Evolutionary conservation across 2,329 filamentous ascomycete species (phyloP), one percentile per base, ranked within the genome.

Genomic region (Calonectria fujianensis): DNA sequence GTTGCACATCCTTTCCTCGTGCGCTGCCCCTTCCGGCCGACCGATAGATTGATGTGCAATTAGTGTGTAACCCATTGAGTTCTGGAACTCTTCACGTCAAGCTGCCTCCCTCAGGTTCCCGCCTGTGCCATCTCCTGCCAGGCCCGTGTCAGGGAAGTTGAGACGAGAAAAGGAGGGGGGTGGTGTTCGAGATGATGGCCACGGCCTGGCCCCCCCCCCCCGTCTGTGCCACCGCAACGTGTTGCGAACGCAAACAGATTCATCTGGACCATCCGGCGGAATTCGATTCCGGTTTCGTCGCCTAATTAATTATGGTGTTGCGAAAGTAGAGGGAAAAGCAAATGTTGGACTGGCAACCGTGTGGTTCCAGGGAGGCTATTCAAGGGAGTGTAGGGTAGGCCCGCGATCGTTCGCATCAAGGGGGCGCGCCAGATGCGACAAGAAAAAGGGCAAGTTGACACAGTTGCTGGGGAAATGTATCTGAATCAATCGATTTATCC

Each of bases 31-130:
- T 29, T 61, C 57, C 57, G 57, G 35, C 57, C 35, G 35, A 24
- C 57, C 11, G 57, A 61, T 41, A 61, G 57, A 61, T 61, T 61
- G 57, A 61, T 61, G 13, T 61, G 57, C 57, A 61, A 11, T 61
- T 61, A 61, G 57, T 61, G 57, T 61, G 57, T 61, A 61, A 61
- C 57, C 57, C 35, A 41, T 24, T 27, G 57, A 24, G 57, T 41
- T 61, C 57, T 61, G 32, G 57, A 61, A 61, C 57, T 6, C 57
- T 61, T 61, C 57, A 61, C 35, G 57, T 61, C 57, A 61, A 61
- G 32, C 35, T 39, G 57, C n/a, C 51, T 18, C 27, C n/a, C 51
- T 18, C 27, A 37, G 32, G 6, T 41, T 18, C 14, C 7, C 4
- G 32, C 37, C 18, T 59, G 54, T 59, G 54, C 54, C 37, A 59